These are phyloP conservation scores for Pilatotrama ljubarskyi DNA, from an alignment of 768 basidiomycete genomes.

Conservation along the genomic window DNA sequence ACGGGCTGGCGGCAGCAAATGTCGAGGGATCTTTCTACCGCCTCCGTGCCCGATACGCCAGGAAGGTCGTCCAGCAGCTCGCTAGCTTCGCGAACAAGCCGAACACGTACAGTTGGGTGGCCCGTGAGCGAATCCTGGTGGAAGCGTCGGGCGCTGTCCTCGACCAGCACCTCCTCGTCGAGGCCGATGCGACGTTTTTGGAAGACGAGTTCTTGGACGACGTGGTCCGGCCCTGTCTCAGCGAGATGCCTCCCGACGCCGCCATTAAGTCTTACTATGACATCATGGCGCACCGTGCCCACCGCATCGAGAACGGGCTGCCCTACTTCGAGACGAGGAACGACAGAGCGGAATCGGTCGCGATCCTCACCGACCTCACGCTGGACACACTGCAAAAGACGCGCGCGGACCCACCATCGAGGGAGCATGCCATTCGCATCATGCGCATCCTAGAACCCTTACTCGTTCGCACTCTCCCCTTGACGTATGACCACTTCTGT, in stretches of 20 bases:
- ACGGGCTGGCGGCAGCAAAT: background rate
- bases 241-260: conserved; percentile 8
- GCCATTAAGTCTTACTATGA: conserved; percentile 11
- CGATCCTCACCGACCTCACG: conserved; percentile 15
- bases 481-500: conserved; percentile 9
- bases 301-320: conserved; percentile 10
- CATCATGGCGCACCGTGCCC: conserved; percentile 16
- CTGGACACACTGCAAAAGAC: conserved; percentile 11
- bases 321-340: conserved; percentile 12
- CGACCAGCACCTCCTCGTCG: conserved; percentile 17
- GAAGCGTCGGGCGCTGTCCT: conserved; percentile 6
- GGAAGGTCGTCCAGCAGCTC: conserved; percentile 5
- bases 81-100: conserved; percentile 16
- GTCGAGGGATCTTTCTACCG: conserved; percentile 7
- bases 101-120: conserved; percentile 18
- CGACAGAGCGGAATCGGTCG: conserved; percentile 9
- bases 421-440: conserved; percentile 4
- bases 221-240: conserved; percentile 16
- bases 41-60: background rate
- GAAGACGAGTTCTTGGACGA: conserved; percentile 13
- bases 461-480: conserved; percentile 7
- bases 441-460: conserved; percentile 16
- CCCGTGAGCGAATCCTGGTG: conserved; percentile 10
- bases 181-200: conserved; percentile 13
- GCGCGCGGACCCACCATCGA: background rate